Conservation (phyloP, 1,284 basidiomycete genomes). For the Waitea zeae region DNA sequence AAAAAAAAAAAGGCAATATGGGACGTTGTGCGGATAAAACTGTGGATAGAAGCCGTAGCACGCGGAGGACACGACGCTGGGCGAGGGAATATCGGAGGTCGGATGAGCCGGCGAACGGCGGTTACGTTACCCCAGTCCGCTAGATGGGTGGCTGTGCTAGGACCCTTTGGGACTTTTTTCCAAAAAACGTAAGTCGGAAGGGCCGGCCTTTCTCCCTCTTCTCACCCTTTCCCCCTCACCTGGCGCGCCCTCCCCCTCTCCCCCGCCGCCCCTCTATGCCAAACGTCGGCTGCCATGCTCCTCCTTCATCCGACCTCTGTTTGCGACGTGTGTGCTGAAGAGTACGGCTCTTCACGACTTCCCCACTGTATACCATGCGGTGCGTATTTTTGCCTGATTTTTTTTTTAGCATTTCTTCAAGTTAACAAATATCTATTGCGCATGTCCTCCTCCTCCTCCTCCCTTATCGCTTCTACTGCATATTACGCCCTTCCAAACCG, state of each 20-base stretch:
- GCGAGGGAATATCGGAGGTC: too few relatives aligned
- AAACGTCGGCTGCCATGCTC: constrained; percentile 45
- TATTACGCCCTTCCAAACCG: constrained; percentile 8
- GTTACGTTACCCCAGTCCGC: too few relatives aligned
- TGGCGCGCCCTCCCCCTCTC: constrained; percentile 4
- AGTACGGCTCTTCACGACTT: constrained; percentile 51
- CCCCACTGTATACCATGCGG: constrained; percentile 69
- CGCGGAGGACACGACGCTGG: too few relatives aligned
- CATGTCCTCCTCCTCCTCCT: too few relatives aligned
- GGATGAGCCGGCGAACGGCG: too few relatives aligned
- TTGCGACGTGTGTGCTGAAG: constrained; percentile 75
- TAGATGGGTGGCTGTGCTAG: too few relatives aligned
- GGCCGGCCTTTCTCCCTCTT: constrained; percentile 4
- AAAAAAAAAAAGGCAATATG: too few relatives aligned
- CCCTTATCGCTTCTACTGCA: too few relatives aligned
- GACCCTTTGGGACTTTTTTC: too few relatives aligned
- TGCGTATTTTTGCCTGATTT: constrained; percentile 15
- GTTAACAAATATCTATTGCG: constrained; percentile 10
- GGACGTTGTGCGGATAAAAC: too few relatives aligned
- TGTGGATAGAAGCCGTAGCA: too few relatives aligned
- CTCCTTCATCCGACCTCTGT: constrained; percentile 60
- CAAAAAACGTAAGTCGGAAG: too few relatives aligned
- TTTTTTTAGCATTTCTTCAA: constrained; percentile 5
- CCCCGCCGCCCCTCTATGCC: constrained; percentile 7
- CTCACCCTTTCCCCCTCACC: background rate